These are phyloP conservation scores for Cystodermella granulosa DNA, from an alignment of 1,284 basidiomycete species.

Conservation along the genomic window DNA sequence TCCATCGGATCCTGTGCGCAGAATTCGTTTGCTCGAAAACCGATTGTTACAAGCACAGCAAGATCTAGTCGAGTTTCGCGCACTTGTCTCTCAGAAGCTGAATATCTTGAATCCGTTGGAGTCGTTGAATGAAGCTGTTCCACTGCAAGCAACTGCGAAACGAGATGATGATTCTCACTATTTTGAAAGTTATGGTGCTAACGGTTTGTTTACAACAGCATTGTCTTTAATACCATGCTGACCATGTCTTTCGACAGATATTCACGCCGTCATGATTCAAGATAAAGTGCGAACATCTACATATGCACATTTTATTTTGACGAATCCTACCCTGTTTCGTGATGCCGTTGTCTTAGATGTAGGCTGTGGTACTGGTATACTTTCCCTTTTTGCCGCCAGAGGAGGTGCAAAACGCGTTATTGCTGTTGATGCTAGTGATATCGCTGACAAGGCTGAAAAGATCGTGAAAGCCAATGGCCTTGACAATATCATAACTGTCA, in stretches of 20 bases:
- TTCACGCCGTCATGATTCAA: conserved; percentile 74
- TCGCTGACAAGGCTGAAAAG: conserved; percentile 76
- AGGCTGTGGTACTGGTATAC: conserved; percentile 89
- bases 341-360: conserved; percentile 91
- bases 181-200: conserved; percentile 89
- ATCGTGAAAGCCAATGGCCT: conserved; percentile 81
- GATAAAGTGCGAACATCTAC: conserved; percentile 91
- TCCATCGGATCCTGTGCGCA: conserved; percentile 37
- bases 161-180: conserved; percentile 90
- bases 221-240: too few relatives aligned
- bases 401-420: conserved; percentile 91
- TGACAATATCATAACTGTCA: conserved; percentile 71
- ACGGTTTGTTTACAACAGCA: too few relatives aligned
- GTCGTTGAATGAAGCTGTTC: conserved; percentile 38
- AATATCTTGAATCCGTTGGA: conserved; percentile 45
- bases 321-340: conserved; percentile 78
- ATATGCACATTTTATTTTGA: conserved; percentile 87
- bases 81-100: conserved; percentile 49
- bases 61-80: conserved; percentile 52
- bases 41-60: conserved; percentile 51
- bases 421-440: conserved; percentile 87
- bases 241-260: conserved; percentile 45
- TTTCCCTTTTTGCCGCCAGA: conserved; percentile 88
- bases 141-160: conserved; percentile 27
- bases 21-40: conserved; percentile 50